A percentile compares a stretch with the other conserved stretches of the same genome.
Evolutionary conservation across 257 asterid genomes (phyloP).

Genomic region (Nicotiana sylvestris): DNA sequence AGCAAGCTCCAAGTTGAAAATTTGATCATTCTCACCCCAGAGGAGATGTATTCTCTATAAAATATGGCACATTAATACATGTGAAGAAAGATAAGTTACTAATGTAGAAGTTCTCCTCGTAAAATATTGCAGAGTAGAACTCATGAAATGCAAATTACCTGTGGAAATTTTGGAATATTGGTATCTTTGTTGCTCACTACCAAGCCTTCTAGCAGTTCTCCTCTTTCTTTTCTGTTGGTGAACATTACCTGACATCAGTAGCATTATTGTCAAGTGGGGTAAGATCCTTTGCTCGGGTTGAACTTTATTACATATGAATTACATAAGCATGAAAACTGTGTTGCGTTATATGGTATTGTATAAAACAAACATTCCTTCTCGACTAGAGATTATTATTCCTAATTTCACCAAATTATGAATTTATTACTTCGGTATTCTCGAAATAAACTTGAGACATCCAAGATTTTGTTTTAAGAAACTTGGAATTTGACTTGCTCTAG

Average conservation of each 20-base stretch:
- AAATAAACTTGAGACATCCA: neutral
- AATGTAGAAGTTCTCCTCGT: neutral
- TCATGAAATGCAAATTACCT: slow-evolving; percentile 30
- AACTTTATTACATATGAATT: neutral
- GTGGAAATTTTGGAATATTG: slow-evolving; percentile 47
- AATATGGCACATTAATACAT: too few relatives aligned
- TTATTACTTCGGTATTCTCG: neutral
- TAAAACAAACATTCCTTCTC: neutral
- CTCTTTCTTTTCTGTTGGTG: slow-evolving; percentile 80
- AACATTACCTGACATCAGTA: slow-evolving; percentile 69
- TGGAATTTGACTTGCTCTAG: neutral
- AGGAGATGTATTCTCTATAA: slow-evolving; percentile 66
- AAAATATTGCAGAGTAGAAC: neutral
- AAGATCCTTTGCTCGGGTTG: neutral
- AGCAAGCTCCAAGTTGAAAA: slow-evolving; percentile 71
- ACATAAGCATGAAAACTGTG: neutral
- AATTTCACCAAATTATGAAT: neutral
- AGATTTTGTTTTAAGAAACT: neutral
- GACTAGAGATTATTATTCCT: neutral
- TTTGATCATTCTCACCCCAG: slow-evolving; percentile 91
- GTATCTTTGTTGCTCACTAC: slow-evolving; percentile 70
- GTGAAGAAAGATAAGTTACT: too few relatives aligned
- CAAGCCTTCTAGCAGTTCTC: slow-evolving; percentile 73
- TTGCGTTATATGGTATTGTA: neutral
- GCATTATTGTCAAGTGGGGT: neutral